phyloP scores from a whole-genome alignment of 2,329 filamentous ascomycete species.

The Phyllachora maydis region DNA sequence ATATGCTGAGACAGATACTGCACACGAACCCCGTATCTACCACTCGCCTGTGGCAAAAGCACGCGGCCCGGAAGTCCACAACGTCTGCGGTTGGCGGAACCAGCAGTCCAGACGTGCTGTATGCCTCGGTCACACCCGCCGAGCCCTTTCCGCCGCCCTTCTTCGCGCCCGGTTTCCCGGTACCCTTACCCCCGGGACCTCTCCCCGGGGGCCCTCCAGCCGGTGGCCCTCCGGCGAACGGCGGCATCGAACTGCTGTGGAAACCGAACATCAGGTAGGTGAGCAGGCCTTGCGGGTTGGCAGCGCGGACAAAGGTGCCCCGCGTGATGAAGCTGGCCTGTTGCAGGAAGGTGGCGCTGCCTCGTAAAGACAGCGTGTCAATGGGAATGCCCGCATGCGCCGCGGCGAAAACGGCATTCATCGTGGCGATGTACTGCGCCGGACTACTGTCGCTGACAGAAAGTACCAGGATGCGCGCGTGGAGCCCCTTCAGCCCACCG shows the following conservation, averaged over 20 bases:
- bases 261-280: constrained; percentile 94
- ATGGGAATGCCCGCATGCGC: constrained; percentile 76
- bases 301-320: constrained; percentile 30
- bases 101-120: no score
- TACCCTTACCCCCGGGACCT: no score
- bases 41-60: constrained; percentile 84
- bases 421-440: constrained; percentile 89
- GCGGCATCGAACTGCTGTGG: constrained; percentile 15
- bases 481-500: constrained; percentile 27
- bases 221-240: constrained; percentile 3
- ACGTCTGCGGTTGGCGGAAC: constrained; percentile 64
- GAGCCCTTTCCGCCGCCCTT: constrained; percentile 4
- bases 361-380: constrained; percentile 73
- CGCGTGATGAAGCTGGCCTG: constrained; percentile 53
- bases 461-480: constrained; percentile 71
- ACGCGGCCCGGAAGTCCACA: constrained; percentile 94
- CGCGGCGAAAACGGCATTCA: constrained; percentile 96
- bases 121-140: constrained; percentile 10
- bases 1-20: constrained; percentile 89
- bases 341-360: constrained; percentile 79
- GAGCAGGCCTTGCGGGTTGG: constrained; percentile 50
- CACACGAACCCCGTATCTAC: constrained; percentile 90
- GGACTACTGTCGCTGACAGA: constrained; percentile 74
- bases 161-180: constrained; percentile 24
- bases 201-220: no score